Percentiles rank a stretch among this genome's conserved stretches.
These are phyloP conservation scores for Claviceps purpurea DNA, from an alignment of 2,329 filamentous ascomycete genomes.

Conservation along the genomic window DNA sequence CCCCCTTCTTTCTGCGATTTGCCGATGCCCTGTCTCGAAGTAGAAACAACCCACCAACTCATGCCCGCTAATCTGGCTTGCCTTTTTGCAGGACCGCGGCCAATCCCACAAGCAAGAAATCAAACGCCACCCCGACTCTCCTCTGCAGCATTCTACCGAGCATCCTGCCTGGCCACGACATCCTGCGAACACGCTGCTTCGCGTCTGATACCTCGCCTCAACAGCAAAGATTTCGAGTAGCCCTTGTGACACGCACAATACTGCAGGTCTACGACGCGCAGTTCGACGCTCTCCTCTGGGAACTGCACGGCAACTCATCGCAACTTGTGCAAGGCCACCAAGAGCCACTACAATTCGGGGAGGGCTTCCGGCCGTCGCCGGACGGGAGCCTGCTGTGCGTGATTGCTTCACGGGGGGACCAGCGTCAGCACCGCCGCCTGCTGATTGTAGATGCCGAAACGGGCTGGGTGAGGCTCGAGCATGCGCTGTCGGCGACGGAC, in stretches of 20 bases:
- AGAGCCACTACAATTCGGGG: constrained; percentile 3
- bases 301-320: constrained; percentile 5
- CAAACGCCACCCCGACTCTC: background rate
- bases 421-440: constrained; percentile 1
- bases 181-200: constrained; percentile 3
- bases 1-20: background rate
- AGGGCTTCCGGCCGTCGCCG: constrained; percentile 3
- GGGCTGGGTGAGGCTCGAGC: constrained; percentile 4
- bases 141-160: constrained; percentile 3
- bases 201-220: background rate
- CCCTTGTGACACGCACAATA: background rate
- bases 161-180: background rate
- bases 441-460: constrained; percentile 2
- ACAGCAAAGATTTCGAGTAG: background rate
- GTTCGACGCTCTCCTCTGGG: constrained; percentile 4
- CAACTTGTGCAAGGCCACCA: constrained; percentile 4
- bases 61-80: no score
- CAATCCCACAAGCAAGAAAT: background rate
- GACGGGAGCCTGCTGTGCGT: constrained; percentile 4
- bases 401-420: background rate
- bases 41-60: background rate
- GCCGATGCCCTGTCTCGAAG: background rate
- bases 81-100: background rate
- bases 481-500: background rate
- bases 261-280: constrained; percentile 4